Evolutionary conservation across 2,329 filamentous ascomycete species (phyloP).

Genomic region (Talaromyces sp.): DNA sequence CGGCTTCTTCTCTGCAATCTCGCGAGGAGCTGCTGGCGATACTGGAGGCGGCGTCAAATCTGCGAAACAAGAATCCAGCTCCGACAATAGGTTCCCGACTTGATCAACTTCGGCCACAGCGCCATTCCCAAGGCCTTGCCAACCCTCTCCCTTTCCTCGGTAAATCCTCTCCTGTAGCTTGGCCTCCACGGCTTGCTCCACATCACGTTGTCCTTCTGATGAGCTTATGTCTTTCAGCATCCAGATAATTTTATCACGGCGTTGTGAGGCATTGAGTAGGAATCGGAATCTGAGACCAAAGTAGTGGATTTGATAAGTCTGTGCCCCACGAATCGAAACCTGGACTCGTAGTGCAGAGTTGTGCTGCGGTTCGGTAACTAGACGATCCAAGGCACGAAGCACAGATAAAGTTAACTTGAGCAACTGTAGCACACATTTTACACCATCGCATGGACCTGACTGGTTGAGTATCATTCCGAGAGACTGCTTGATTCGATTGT

Average conservation of each 20-base stretch:
- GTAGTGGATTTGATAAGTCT: conserved; percentile 36
- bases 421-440: conserved; percentile 31
- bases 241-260: conserved; percentile 33
- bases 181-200: conserved; percentile 22
- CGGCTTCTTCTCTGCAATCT: background rate
- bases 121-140: conserved; percentile 40
- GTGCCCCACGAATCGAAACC: conserved; percentile 36
- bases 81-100: conserved; percentile 32
- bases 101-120: conserved; percentile 33
- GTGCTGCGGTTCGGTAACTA: conserved; percentile 27
- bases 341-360: conserved; percentile 28
- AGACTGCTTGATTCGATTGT: conserved; percentile 41
- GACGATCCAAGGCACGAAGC: conserved; percentile 35
- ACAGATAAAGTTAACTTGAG: conserved; percentile 38
- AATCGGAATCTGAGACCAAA: conserved; percentile 33
- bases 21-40: background rate
- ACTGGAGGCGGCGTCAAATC: conserved; percentile 11
- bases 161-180: conserved; percentile 34
- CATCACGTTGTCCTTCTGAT: conserved; percentile 19
- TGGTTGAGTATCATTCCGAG: conserved; percentile 37
- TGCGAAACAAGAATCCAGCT: conserved; percentile 31
- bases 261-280: conserved; percentile 28
- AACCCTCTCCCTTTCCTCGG: conserved; percentile 36
- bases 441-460: conserved; percentile 26
- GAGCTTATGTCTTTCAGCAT: conserved; percentile 31